These are phyloP conservation scores for Lepidium didymum DNA, from an alignment of 345 rosid species.

Conservation along the genomic window DNA sequence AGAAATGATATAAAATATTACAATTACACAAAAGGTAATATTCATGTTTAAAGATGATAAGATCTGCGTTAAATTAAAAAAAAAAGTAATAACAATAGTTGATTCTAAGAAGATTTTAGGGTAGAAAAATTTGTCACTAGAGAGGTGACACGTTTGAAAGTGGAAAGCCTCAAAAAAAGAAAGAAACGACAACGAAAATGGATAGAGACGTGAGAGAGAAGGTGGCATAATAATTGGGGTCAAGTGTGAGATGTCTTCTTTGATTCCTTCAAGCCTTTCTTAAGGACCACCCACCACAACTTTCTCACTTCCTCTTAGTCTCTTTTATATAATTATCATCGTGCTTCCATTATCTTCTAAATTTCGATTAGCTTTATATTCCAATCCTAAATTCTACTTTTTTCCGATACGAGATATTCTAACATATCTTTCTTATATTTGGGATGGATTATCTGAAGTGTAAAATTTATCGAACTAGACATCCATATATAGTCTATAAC, in stretches of 20 bases:
- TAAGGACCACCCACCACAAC: slow-evolving; percentile 33
- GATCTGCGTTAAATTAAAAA: not conserved
- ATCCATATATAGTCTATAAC: too few species aligned
- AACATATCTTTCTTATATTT: too few species aligned
- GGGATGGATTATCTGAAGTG: too few species aligned
- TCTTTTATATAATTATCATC: not conserved
- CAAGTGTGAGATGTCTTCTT: slow-evolving; percentile 29
- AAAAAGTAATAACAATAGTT: not conserved
- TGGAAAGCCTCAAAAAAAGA: slow-evolving; percentile 20
- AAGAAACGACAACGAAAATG: slow-evolving; percentile 26
- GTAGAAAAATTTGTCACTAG: slow-evolving; percentile 6
- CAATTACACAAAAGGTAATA: too few species aligned
- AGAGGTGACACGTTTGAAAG: slow-evolving; percentile 28
- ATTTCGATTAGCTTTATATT: not conserved
- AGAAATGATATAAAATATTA: too few species aligned
- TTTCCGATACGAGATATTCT: too few species aligned
- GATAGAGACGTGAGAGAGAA: slow-evolving; percentile 35
- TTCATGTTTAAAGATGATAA: not conserved
- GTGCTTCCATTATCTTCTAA: slow-evolving; percentile 11
- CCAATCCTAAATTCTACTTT: not conserved
- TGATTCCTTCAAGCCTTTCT: slow-evolving; percentile 31
- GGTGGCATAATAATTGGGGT: slow-evolving; percentile 31
- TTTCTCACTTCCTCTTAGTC: slow-evolving; percentile 13
- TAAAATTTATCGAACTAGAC: too few species aligned
- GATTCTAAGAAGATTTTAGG: not conserved